phyloP scores from a whole-genome alignment of 139 green algal genomes.

The Chlamydomonas sphaeroides region DNA sequence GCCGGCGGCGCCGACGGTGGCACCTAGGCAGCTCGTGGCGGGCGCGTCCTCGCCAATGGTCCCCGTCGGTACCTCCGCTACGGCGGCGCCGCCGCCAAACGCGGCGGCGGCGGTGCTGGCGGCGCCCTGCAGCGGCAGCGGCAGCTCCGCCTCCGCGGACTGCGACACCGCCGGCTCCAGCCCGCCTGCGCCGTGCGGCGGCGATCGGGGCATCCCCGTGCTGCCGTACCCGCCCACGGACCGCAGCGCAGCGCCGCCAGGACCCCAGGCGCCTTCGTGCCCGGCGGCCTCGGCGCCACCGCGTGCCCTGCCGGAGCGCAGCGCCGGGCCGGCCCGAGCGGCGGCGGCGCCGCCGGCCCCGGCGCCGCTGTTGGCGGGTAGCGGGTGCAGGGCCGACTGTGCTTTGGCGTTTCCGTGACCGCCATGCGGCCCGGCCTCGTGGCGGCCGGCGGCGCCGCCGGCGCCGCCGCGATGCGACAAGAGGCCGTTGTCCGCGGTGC shows the following conservation, averaged over 20 bases:
- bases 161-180: neutral
- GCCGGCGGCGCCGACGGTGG: neutral
- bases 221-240: slow-evolving; percentile 25
- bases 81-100: neutral
- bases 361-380: neutral
- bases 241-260: neutral
- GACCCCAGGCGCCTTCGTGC: neutral
- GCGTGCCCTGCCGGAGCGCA: neutral
- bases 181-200: no score
- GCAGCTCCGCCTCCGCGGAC: neutral
- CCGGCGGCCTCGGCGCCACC: neutral
- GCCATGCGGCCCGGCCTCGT: neutral
- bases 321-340: neutral
- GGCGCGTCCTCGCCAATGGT: neutral
- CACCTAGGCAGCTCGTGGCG: neutral
- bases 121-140: no score
- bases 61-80: neutral
- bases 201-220: neutral
- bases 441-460: neutral
- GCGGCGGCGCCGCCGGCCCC: neutral
- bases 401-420: slow-evolving; percentile 5
- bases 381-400: slow-evolving; percentile 10
- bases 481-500: neutral
- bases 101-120: no score
- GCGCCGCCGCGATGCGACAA: neutral